phyloP scores from a whole-genome alignment of 306 rosid genomes.

The Pueraria montana region DNA sequence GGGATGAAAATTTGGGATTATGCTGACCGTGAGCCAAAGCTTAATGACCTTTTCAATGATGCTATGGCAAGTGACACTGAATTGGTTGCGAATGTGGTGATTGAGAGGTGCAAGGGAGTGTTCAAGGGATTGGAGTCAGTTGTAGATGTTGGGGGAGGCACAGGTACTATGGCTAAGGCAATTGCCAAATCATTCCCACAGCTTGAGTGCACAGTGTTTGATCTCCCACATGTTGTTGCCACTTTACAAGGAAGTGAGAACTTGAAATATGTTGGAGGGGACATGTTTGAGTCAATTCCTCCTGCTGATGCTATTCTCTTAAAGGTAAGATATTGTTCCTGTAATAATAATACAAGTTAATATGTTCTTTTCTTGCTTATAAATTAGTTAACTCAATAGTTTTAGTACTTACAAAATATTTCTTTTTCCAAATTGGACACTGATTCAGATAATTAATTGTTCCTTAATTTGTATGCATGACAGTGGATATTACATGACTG shows the following conservation, averaged over 20 bases:
- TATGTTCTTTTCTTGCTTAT: no score
- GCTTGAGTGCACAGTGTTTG: constrained; percentile 10
- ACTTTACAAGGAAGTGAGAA: constrained; percentile 40
- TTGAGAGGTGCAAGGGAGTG: constrained; percentile 35
- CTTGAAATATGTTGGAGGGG: constrained; percentile 46
- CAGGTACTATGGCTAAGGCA: constrained; percentile 47
- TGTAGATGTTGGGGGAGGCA: constrained; percentile 58
- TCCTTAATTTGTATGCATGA: not conserved
- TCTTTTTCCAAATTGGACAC: not conserved
- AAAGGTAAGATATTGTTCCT: no score
- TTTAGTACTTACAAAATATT: not conserved
- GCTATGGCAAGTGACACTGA: constrained; percentile 52
- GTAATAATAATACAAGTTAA: no score
- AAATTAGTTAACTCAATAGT: not conserved
- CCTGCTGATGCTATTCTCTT: constrained; percentile 40
- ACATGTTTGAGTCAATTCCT: constrained; percentile 54
- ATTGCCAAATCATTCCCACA: constrained; percentile 46
- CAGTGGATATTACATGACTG: constrained; percentile 68
- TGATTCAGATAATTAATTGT: not conserved
- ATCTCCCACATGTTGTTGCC: constrained; percentile 57
- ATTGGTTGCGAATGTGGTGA: constrained; percentile 28
- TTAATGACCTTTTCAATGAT: constrained; percentile 25
- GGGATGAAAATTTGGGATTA: not conserved
- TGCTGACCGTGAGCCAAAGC: not conserved
- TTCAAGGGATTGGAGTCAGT: constrained; percentile 55